Evolutionary conservation across 2,329 filamentous ascomycete species (phyloP), one percentile per base, ranked within the genome.

Genomic region (Cordyceps militaris): DNA sequence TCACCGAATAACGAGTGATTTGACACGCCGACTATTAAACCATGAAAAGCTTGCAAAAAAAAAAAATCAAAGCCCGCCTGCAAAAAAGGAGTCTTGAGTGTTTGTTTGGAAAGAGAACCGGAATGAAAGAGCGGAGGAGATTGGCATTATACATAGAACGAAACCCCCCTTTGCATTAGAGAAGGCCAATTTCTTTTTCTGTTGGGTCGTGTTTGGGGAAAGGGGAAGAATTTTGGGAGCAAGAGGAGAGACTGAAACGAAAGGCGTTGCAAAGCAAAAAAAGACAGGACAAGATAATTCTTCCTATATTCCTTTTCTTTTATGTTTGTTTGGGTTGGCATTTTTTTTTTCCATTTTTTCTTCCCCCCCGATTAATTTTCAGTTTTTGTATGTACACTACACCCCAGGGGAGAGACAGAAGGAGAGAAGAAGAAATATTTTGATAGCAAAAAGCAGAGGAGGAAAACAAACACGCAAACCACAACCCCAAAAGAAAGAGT

Each of bases 1-100:
- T 74, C 72, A 44, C 72, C 72, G 21, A 66, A 66, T 34, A 71
- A 73, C 61, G 70, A 73, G 52, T 72, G 62, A 56, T 55, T 21
- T 40, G 49, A 58, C 21, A 19, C 16, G 14, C 8, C n/a, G 16
- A 19, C 16, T 43, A 14, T 23, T n/a, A 40, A 32, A 47, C 44
- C n/a, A 56, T 49, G 19, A 49, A 38, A 5, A 5, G 6, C 28
- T 7, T 11, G 14, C 24, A 10, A 32, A 57, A 43, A 43, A 57
- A 42, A 48, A 34, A 38, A 28, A 26, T 3, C 1, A 32, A 10
- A 44, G 51, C 23, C 44, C 21, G 3, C 24, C 23, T 10, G n/a
- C 40, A n/a, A 26, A 43, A 54, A 49, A 42, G 36, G 55, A 57
- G 44, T 40, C 32, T 8, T 36, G 36, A 11, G 42, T 56, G n/a